A percentile compares a stretch with the other conserved stretches of the same genome.
These are phyloP conservation scores for Epicoccum nigrum DNA, from an alignment of 2,329 filamentous ascomycete genomes.

Conservation along the genomic window DNA sequence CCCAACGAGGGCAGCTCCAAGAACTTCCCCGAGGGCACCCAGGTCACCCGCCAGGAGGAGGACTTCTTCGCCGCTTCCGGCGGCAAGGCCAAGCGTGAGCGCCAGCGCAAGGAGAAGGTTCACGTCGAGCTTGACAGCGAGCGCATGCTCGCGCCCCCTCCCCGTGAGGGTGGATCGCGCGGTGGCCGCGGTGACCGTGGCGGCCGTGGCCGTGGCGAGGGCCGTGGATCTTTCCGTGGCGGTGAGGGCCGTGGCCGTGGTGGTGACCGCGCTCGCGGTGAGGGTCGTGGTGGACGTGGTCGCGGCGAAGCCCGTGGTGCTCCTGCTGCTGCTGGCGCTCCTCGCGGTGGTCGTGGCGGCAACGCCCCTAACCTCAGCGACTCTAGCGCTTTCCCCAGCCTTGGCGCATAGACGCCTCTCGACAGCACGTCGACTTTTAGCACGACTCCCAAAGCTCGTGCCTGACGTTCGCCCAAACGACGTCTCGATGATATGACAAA, in stretches of 20 bases:
- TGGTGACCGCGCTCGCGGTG: conserved; percentile 52
- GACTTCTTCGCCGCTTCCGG: conserved; percentile 73
- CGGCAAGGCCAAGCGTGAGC: conserved; percentile 81
- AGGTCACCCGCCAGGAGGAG: conserved; percentile 65
- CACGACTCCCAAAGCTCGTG: conserved; percentile 24
- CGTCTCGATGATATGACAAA: conserved; percentile 19
- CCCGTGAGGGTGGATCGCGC: conserved; percentile 52
- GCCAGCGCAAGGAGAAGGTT: conserved; percentile 91
- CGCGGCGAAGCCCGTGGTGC: conserved; percentile 34
- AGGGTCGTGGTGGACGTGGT: conserved; percentile 59
- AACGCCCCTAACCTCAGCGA: conserved; percentile 56
- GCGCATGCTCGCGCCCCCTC: conserved; percentile 63
- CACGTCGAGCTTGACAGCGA: conserved; percentile 83
- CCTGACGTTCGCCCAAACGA: conserved; percentile 19
- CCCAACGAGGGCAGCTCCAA: conserved; percentile 93
- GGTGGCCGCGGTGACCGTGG: conserved; percentile 58
- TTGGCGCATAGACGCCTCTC: conserved; percentile 51
- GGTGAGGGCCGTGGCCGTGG: conserved; percentile 61
- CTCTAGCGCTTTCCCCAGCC: conserved; percentile 59
- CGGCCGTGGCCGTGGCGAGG: conserved; percentile 56
- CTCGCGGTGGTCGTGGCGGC: conserved; percentile 16
- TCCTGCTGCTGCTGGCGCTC: conserved; percentile 1
- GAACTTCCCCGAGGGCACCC: conserved; percentile 86
- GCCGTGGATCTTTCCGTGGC: conserved; percentile 56
- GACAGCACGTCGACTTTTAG: conserved; percentile 28